Conservation (phyloP, 208 protist genomes). For the Jaenimonas drosophilae region DNA sequence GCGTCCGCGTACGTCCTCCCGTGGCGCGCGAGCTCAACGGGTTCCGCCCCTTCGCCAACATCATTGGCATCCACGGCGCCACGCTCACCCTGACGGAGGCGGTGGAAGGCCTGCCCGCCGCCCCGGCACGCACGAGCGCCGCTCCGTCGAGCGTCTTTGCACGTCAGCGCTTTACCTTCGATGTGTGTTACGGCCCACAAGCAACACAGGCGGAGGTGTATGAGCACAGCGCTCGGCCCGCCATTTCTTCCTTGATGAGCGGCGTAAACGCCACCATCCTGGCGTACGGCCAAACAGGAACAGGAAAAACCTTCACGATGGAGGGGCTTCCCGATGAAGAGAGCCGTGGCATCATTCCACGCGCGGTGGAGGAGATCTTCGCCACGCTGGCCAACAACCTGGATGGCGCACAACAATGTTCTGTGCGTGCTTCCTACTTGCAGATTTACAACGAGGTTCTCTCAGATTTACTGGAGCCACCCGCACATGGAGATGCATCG, state of each 20-base stretch:
- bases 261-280: slow-evolving; percentile 84
- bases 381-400: background rate
- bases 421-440: slow-evolving; percentile 69
- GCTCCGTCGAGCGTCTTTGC: slow-evolving; percentile 46
- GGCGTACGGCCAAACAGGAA: slow-evolving; percentile 86
- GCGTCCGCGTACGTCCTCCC: slow-evolving; percentile 82
- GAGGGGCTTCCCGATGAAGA: slow-evolving; percentile 75
- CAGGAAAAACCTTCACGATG: slow-evolving; percentile 87
- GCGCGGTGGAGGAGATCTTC: slow-evolving; percentile 56
- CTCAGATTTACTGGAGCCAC: slow-evolving; percentile 58
- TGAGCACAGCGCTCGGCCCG: slow-evolving; percentile 49
- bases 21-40: slow-evolving; percentile 67
- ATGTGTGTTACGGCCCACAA: slow-evolving; percentile 33
- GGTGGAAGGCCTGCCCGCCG: too few species aligned
- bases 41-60: slow-evolving; percentile 43
- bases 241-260: slow-evolving; percentile 58
- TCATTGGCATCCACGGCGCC: slow-evolving; percentile 22
- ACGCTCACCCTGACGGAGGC: slow-evolving; percentile 69
- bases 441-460: slow-evolving; percentile 91
- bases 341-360: slow-evolving; percentile 72
- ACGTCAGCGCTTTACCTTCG: slow-evolving; percentile 70
- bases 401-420: slow-evolving; percentile 3
- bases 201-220: slow-evolving; percentile 65
- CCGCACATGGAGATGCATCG: background rate
- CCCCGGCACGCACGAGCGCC: too few species aligned